A percentile compares a stretch with the other conserved stretches of the same genome.
phyloP scores from a whole-genome alignment of 257 asterid species.

The Solanum etuberosum region DNA sequence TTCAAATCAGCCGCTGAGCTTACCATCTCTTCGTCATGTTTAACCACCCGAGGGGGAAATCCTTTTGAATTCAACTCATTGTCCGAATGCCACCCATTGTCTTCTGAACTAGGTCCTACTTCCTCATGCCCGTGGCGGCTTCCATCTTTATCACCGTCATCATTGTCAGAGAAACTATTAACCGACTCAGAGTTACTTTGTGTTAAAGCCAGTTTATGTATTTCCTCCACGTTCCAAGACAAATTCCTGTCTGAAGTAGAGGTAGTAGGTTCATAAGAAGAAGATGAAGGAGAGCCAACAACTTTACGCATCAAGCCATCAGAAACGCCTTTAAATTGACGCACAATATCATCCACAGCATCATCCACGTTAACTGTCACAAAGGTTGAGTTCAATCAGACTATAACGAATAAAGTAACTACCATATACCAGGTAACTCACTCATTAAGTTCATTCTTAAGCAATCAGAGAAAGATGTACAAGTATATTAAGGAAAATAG shows the following conservation, averaged over 20 bases:
- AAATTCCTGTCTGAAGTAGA: conserved; percentile 35
- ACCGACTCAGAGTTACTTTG: conserved; percentile 56
- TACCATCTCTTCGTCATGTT: conserved; percentile 28
- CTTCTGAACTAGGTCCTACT: conserved; percentile 31
- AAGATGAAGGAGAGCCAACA: conserved; percentile 48
- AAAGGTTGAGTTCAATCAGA: neutral
- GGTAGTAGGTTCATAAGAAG: conserved; percentile 33
- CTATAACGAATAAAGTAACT: neutral
- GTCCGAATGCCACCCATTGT: conserved; percentile 58
- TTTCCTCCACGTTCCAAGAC: conserved; percentile 71
- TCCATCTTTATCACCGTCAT: conserved; percentile 63
- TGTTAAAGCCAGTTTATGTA: conserved; percentile 31
- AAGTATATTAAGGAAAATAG: neutral
- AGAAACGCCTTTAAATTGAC: conserved; percentile 97
- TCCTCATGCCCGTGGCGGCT: conserved; percentile 36
- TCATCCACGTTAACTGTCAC: conserved; percentile 89
- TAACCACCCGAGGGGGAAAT: conserved; percentile 38
- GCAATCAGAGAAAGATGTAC: neutral
- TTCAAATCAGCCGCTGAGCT: conserved; percentile 35
- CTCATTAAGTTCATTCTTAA: neutral
- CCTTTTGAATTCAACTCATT: conserved; percentile 49
- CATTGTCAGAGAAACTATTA: conserved; percentile 73
- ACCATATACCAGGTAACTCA: neutral
- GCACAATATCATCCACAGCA: conserved; percentile 96
- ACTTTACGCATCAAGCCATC: conserved; percentile 71